Base-by-base conservation (phyloP, 2,329 filamentous ascomycete genomes). In the Chaetomiaceae sp. region DNA sequence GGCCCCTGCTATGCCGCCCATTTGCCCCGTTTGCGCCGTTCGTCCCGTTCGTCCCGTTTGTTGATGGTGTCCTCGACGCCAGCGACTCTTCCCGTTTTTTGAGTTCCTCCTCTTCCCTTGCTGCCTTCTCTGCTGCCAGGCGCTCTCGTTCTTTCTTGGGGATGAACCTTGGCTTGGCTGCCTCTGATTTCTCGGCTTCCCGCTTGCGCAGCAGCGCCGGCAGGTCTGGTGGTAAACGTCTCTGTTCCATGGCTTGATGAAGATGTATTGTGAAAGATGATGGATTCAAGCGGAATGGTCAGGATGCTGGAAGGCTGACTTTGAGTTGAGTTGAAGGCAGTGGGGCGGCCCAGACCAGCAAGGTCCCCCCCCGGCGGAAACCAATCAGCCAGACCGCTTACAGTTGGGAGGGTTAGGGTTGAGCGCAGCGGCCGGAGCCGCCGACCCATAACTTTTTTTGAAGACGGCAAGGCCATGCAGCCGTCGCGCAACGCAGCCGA, bases 91-190 rank as follows among this genome's bases (percentile, higher is more conserved):
- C 31, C 37, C 57, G 59, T 10, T 49, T 52, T 35, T 60, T 59
- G 58, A 56, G 56, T 57, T 67, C 59, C 67, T 72, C 54, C 53
- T 86, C 81, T 62, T 92, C 86, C 58, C 89, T 87, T 33, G 78
- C 76, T 43, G 85, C 77, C 68, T 89, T 89, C 64, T 95, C 87
- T 14, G 89, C 75, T 25, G 89, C 89, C 21, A 95, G 69, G 54
- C 83, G 81, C 66, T 95, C 89, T 49, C 91, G 81, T 66, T 95
- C 81, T 27, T 86, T 85, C 72, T 87, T 93, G 4, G 87, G 86
- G 19, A 96, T 73, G 65, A 95, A 92, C 69, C 58, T 55, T n/a
- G 61, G 60, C 44, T 63, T 61, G 5, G 56, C 50, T 0, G 60
- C 58, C 14, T 85, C 83, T 68, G 89, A 72, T 38, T 74, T 69